A percentile compares a stretch with the other conserved stretches of the same genome.
These are phyloP conservation scores for Fusarium siculi DNA, from an alignment of 2,329 filamentous ascomycete species.

Conservation along the genomic window DNA sequence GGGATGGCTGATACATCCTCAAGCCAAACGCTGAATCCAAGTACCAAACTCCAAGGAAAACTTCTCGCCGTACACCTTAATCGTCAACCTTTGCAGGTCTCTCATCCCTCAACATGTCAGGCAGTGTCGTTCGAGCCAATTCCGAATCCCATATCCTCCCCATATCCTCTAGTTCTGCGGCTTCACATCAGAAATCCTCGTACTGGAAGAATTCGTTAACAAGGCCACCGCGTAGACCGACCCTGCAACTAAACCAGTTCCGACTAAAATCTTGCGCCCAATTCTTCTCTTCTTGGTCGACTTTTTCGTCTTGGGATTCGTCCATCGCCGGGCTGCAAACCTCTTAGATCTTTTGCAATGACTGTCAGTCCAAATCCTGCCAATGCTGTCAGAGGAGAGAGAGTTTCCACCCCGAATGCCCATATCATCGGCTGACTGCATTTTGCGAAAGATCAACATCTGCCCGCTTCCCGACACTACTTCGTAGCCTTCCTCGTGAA, in stretches of 20 bases:
- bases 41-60: constrained; percentile 18
- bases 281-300: constrained; percentile 53
- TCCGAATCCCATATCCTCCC: neutral
- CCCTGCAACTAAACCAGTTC: constrained; percentile 65
- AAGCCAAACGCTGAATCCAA: neutral
- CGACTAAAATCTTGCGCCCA: constrained; percentile 61
- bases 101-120: neutral
- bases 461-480: constrained; percentile 72
- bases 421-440: constrained; percentile 60
- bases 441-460: constrained; percentile 74
- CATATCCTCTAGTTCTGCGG: constrained; percentile 38
- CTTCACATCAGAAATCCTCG: constrained; percentile 49
- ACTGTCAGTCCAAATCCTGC: constrained; percentile 47
- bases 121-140: neutral
- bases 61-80: neutral
- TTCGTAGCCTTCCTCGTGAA: constrained; percentile 72
- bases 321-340: no score
- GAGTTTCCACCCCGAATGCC: constrained; percentile 64
- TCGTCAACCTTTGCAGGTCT: neutral
- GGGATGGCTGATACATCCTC: neutral
- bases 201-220: constrained; percentile 66
- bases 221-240: constrained; percentile 68
- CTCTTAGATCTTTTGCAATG: neutral
- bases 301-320: constrained; percentile 30
- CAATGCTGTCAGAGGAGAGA: constrained; percentile 69